Base-by-base conservation (phyloP, 2,329 filamentous ascomycete genomes). In the Aspergillus sp. region DNA sequence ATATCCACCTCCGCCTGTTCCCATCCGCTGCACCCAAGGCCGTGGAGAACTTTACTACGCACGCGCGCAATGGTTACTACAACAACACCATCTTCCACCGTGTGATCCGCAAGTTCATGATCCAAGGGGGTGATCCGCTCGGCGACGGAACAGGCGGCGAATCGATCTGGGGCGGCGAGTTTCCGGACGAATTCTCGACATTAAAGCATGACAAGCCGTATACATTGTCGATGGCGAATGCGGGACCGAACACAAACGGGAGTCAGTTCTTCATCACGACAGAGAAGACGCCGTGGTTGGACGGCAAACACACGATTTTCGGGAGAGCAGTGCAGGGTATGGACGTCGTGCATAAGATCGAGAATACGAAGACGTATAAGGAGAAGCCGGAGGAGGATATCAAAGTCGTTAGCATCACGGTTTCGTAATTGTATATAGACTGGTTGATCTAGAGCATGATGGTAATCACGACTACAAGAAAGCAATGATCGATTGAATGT, bases 231-330 rank as follows among this genome's bases (percentile, higher is more conserved):
- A 98, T 98, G 93, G 93, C 93, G 10, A 98, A 98, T 67, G 91
- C 93, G 0, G 93, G 93, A 0, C 89, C 90, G 0, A 90, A 91
- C 60, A 96, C 90, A 32, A 98, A 98, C 65, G 93, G 87, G 12
- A 93, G 86, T 62, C 93, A 98, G 67, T 98, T 98, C 67, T 98
- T 98, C 62, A 95, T 98, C 57, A 98, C 93, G 0, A 96, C 91
- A 0, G 94, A 96, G 70, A 95, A 95, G 73, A 90, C 93, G 74
- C 85, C 90, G 5, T 98, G 93, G 93, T 72, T 98, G 45, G 93
- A 98, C 66, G 85, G 86, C 54, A 95, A 96, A 68, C 93, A 98
- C 67, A 97, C 91, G 0, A 88, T 98, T 46, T 98, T 98, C 65
- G 93, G 93, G 0, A 79, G 93, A 37, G 90, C 89, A 1, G 85